A percentile compares a stretch with the other conserved stretches of the same genome.
Conservation (phyloP, 148 eudicot genomes). For the Rhododendron ferrugineum region DNA sequence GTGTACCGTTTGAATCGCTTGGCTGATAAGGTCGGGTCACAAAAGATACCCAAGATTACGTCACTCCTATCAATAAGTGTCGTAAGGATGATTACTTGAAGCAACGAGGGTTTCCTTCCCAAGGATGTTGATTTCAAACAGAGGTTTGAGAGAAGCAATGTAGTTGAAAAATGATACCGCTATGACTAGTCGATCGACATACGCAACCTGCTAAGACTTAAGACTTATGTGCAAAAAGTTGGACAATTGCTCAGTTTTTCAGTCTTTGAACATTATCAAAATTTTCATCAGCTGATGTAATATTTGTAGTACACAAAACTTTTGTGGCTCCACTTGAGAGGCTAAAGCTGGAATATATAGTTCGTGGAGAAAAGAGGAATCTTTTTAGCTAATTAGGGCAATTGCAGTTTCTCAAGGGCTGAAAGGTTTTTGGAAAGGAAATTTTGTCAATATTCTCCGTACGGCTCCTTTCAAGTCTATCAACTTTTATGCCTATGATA, state of each 20-base stretch:
- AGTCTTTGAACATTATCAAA: background rate
- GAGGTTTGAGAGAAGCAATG: too few species aligned
- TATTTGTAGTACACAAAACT: constrained; percentile 48
- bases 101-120: too few species aligned
- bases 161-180: too few species aligned
- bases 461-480: constrained; percentile 96
- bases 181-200: too few species aligned
- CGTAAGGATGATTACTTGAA: too few species aligned
- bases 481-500: constrained; percentile 93
- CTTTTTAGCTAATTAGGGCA: constrained; percentile 61
- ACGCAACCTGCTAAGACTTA: too few species aligned
- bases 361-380: constrained; percentile 77
- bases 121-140: too few species aligned
- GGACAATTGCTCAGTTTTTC: background rate
- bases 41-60: too few species aligned
- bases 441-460: constrained; percentile 92
- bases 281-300: background rate
- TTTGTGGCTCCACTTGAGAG: constrained; percentile 95
- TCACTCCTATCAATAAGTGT: too few species aligned
- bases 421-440: constrained; percentile 96
- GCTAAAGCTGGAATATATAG: constrained; percentile 88
- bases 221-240: background rate
- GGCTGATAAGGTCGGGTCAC: too few species aligned
- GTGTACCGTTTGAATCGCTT: too few species aligned
- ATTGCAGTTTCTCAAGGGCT: constrained; percentile 84